phyloP scores from a whole-genome alignment of 2,329 filamentous ascomycete genomes.

The Metarhizium humberi region DNA sequence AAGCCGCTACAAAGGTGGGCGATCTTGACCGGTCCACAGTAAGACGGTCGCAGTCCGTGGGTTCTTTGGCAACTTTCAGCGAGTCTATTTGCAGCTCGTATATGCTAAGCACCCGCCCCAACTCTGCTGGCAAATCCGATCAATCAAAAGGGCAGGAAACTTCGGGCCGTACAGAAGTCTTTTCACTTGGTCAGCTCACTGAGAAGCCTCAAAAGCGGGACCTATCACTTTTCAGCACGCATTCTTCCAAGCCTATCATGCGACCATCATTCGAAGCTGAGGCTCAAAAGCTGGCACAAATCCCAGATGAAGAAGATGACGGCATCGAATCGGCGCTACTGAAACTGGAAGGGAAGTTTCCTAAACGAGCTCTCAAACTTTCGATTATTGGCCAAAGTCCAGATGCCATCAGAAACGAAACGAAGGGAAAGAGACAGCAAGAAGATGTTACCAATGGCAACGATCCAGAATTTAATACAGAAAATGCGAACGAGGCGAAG shows the following conservation, averaged over 20 bases:
- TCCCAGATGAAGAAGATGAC: conserved; percentile 73
- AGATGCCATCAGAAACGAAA: background rate
- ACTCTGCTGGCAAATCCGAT: conserved; percentile 16
- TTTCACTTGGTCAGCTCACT: conserved; percentile 51
- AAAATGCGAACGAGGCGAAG: background rate
- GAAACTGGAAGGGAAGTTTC: conserved; percentile 84
- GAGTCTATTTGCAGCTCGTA: conserved; percentile 53
- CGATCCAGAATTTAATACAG: background rate
- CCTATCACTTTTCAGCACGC: conserved; percentile 50
- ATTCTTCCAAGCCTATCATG: conserved; percentile 54
- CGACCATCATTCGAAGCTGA: conserved; percentile 79
- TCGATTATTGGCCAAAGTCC: conserved; percentile 17
- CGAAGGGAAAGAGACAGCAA: background rate
- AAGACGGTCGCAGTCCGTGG: conserved; percentile 47
- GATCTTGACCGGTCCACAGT: conserved; percentile 44
- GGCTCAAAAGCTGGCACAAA: conserved; percentile 75
- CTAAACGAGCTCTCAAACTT: conserved; percentile 38
- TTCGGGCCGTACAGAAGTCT: conserved; percentile 32
- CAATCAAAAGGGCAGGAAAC: conserved; percentile 10
- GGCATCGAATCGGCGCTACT: conserved; percentile 85
- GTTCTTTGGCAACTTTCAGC: conserved; percentile 49
- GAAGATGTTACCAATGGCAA: background rate
- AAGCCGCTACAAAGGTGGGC: conserved; percentile 56
- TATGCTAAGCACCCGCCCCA: conserved; percentile 30
- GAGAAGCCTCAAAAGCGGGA: conserved; percentile 36